A percentile compares a stretch with the other conserved stretches of the same genome.
phyloP scores from a whole-genome alignment of 2,329 filamentous ascomycete genomes.

The Alternaria sp. region DNA sequence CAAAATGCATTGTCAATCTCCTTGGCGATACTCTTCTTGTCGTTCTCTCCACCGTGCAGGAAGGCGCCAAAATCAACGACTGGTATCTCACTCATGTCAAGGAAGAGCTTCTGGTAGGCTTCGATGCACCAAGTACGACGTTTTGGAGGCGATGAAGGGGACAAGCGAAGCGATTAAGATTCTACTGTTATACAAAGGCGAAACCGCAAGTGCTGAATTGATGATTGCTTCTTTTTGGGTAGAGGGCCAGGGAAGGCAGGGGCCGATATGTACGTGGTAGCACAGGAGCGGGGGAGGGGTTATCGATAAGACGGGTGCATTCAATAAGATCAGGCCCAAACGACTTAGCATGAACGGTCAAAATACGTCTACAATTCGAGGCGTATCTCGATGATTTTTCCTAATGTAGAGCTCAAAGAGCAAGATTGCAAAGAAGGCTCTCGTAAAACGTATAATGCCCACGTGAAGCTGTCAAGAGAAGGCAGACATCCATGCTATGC shows the following conservation, averaged over 20 bases:
- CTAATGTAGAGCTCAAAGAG: not conserved
- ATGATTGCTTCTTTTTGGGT: not conserved
- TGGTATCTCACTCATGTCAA: constrained; percentile 27
- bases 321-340: not conserved
- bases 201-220: not conserved
- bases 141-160: not conserved
- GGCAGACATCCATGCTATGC: constrained; percentile 1
- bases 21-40: constrained; percentile 34
- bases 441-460: not conserved
- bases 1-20: constrained; percentile 53
- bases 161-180: too few relatives aligned
- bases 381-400: not conserved
- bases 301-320: not conserved
- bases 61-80: constrained; percentile 44
- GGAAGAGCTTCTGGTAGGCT: too few relatives aligned
- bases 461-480: not conserved
- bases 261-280: not conserved
- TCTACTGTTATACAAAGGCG: too few relatives aligned
- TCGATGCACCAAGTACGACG: too few relatives aligned
- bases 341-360: not conserved
- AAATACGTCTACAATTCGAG: not conserved
- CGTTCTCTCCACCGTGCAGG: constrained; percentile 24
- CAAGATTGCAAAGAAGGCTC: not conserved
- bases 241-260: not conserved
- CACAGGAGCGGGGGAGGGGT: not conserved